Evolutionary conservation across 768 basidiomycete genomes (phyloP).

Genomic region (Dioszegia crocea): DNA sequence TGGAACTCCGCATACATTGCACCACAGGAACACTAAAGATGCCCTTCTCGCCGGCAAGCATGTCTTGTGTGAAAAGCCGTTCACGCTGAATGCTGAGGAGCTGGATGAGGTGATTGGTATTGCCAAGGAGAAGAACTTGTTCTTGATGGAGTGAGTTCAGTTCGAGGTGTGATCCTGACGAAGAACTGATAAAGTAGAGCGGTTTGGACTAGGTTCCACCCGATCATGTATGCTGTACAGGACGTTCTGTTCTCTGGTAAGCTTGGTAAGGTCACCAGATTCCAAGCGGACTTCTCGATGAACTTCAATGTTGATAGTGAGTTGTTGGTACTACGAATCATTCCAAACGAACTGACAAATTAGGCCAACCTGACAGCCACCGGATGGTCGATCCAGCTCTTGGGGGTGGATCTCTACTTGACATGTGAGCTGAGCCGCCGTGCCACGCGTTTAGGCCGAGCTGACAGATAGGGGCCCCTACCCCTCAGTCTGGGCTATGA

Average conservation of each 20-base stretch:
- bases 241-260: slow-evolving; percentile 41
- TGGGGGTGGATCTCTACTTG: slow-evolving; percentile 77
- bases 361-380: slow-evolving; percentile 61
- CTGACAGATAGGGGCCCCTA: slow-evolving; percentile 24
- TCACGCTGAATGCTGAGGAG: slow-evolving; percentile 72
- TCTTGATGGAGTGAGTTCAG: slow-evolving; percentile 89
- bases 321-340: slow-evolving; percentile 25
- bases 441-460: not conserved
- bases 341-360: not conserved
- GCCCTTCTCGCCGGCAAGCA: slow-evolving; percentile 76
- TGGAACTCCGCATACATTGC: slow-evolving; percentile 78
- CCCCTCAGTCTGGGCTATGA: slow-evolving; percentile 59
- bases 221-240: slow-evolving; percentile 43
- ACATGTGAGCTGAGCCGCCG: slow-evolving; percentile 59
- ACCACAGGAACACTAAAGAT: slow-evolving; percentile 71
- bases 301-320: slow-evolving; percentile 65
- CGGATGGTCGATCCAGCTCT: slow-evolving; percentile 73
- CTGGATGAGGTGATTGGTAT: slow-evolving; percentile 66
- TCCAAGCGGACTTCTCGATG: slow-evolving; percentile 68
- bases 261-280: slow-evolving; percentile 44
- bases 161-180: not conserved
- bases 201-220: slow-evolving; percentile 44
- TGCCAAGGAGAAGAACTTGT: slow-evolving; percentile 72
- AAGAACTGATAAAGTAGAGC: slow-evolving; percentile 21
- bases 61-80: slow-evolving; percentile 84